phyloP scores from a whole-genome alignment of 306 rosid genomes.

The Cicer yamashitae region DNA sequence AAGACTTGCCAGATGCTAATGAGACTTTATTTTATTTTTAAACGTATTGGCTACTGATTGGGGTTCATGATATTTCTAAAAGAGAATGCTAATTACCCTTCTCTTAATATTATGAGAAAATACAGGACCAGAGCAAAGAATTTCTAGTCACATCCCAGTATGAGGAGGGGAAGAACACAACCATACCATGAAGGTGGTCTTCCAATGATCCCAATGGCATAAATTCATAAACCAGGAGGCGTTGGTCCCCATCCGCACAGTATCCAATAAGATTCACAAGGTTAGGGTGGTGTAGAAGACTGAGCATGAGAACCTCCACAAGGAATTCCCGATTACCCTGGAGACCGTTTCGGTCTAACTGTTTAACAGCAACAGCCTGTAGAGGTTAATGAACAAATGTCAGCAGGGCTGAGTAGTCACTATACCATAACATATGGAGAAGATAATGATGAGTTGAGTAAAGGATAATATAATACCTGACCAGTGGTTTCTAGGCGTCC shows the following conservation, averaged over 20 bases:
- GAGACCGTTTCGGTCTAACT: conserved; percentile 90
- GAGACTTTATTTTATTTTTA: background rate
- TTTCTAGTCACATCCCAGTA: conserved; percentile 36
- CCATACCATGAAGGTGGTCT: conserved; percentile 91
- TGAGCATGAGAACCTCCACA: conserved; percentile 57
- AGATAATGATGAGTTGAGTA: background rate
- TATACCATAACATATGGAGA: background rate
- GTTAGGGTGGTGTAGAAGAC: conserved; percentile 49
- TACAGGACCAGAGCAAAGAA: conserved; percentile 3
- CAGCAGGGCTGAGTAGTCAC: background rate
- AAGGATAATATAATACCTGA: conserved; percentile 59
- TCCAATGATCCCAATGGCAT: conserved; percentile 59
- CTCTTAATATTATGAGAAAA: conserved; percentile 23
- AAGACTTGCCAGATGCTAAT: background rate
- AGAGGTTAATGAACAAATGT: conserved; percentile 32
- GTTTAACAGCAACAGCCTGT: conserved; percentile 93
- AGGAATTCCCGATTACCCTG: conserved; percentile 94
- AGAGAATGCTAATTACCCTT: background rate
- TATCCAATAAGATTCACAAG: conserved; percentile 48
- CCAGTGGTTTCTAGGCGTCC: conserved; percentile 80
- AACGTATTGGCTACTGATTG: background rate
- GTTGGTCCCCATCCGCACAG: conserved; percentile 50
- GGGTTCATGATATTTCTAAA: conserved; percentile 8
- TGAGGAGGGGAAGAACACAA: conserved; percentile 14
- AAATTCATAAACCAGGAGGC: conserved; percentile 47